A percentile compares a stretch with the other conserved stretches of the same genome.
Evolutionary conservation across 2,329 filamentous ascomycete species (phyloP).

Genomic region (Neonectria ditissima): DNA sequence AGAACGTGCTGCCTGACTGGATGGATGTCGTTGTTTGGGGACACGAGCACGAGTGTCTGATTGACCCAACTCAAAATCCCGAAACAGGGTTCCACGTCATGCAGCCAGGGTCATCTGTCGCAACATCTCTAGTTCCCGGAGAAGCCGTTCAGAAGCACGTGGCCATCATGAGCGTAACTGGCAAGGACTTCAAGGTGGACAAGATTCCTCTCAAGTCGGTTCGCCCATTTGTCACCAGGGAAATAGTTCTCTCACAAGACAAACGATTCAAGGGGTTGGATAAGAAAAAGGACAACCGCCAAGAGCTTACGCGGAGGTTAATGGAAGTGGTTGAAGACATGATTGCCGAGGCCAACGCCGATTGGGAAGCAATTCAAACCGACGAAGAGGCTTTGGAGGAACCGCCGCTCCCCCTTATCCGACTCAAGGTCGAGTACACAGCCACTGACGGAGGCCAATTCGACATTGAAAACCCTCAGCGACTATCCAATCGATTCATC

Average conservation of each 20-base stretch:
- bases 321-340: constrained; percentile 85
- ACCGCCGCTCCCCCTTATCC: constrained; percentile 83
- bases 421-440: constrained; percentile 91
- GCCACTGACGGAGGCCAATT: constrained; percentile 87
- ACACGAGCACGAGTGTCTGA: constrained; percentile 95
- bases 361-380: constrained; percentile 85
- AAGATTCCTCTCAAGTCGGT: constrained; percentile 88
- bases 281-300: constrained; percentile 84
- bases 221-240: constrained; percentile 87
- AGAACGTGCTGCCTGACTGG: constrained; percentile 91
- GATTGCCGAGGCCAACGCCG: constrained; percentile 83
- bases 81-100: constrained; percentile 96
- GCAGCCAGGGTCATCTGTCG: constrained; percentile 96
- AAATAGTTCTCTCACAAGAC: constrained; percentile 82
- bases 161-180: constrained; percentile 84
- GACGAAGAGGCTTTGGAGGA: constrained; percentile 69
- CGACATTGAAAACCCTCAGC: constrained; percentile 93
- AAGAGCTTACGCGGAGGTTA: constrained; percentile 81
- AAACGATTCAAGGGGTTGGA: constrained; percentile 81
- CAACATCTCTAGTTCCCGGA: constrained; percentile 89
- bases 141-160: constrained; percentile 94
- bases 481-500: constrained; percentile 92
- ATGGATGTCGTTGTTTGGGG: constrained; percentile 95
- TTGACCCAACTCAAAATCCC: constrained; percentile 84
- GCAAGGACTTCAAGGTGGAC: constrained; percentile 82